Evolutionary conservation across 192 early-diverging fungal species (phyloP).

Genomic region (Entomortierella chlamydospora): DNA sequence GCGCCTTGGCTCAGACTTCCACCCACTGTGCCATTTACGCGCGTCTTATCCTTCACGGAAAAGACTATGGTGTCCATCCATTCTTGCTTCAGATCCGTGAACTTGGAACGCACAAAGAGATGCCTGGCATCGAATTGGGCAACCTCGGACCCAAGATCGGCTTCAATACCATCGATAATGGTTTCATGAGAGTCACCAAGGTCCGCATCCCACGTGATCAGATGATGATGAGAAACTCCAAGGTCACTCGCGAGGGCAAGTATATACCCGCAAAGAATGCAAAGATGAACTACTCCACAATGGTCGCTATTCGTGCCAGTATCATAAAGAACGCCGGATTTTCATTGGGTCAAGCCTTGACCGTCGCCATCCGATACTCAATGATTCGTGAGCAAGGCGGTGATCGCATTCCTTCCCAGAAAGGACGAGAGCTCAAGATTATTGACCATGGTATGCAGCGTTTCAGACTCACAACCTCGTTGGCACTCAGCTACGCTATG

Average conservation of each 20-base stretch:
- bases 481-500: constrained; percentile 86
- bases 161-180: constrained; percentile 64
- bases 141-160: constrained; percentile 78
- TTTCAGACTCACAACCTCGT: constrained; percentile 80
- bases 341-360: constrained; percentile 67
- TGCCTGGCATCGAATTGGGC: constrained; percentile 53
- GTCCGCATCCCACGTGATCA: constrained; percentile 86
- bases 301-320: constrained; percentile 80
- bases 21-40: constrained; percentile 83
- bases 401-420: constrained; percentile 55
- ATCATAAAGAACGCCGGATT: constrained; percentile 73
- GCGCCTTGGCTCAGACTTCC: constrained; percentile 82
- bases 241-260: constrained; percentile 74
- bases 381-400: constrained; percentile 80
- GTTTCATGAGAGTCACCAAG: constrained; percentile 85
- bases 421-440: constrained; percentile 77
- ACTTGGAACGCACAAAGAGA: constrained; percentile 33
- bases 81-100: constrained; percentile 66
- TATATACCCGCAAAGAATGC: constrained; percentile 79
- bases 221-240: constrained; percentile 91
- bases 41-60: constrained; percentile 78
- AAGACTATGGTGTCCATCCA: constrained; percentile 68
- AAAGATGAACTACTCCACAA: constrained; percentile 82
- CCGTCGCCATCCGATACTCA: constrained; percentile 89
- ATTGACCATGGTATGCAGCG: constrained; percentile 90